Base-by-base conservation (phyloP, 345 rosid species). In the Moringa oleifera region DNA sequence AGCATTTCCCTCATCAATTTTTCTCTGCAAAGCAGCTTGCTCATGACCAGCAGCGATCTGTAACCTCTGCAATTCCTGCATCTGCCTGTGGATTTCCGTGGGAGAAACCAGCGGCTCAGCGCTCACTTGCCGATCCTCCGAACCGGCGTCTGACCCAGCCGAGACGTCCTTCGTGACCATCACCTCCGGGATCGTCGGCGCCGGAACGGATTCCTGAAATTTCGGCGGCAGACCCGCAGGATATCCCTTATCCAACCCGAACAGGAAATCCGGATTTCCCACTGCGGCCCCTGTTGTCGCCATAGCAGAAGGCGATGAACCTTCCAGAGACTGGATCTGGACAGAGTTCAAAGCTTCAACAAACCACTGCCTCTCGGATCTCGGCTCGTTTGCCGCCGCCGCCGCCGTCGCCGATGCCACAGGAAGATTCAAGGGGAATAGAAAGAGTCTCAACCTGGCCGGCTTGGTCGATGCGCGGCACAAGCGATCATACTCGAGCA, bases 401-500 rank as follows among this genome's bases (percentile, higher is more conserved):
- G 77, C 70, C 28, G 37, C 71, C 13, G 67, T 45, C 0, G 71
- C 60, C 20, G 56, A 10, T 50, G 11, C 81, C 45, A 76, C 2
- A 71, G 78, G 23, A 81, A 79, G 72, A 81, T 80, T 86, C 88
- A 81, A 81, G 6, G 90, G 84, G 23, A 93, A 90, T 25, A 93
- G 68, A 67, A 93, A 93, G 36, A 93, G 67, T 19, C 99, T 81
- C 95, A 93, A 78, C 74, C 99, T 81, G 15, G 89, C 89, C 4
- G 97, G 94, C 80, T 82, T 88, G 17, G 92, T 77, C 0, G 86
- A 74, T 54, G 77, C 72, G 16, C 94, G 94, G 53, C 18, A 77
- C 24, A 88, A 77, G 0, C 99, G 94, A 57, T 93, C 99, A 63
- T 93, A 83, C 75, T 93, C 99, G 33, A 80, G 86, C 97, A 90